These are phyloP conservation scores for Talinum fruticosum DNA, from an alignment of 148 eudicot species.

Conservation along the genomic window DNA sequence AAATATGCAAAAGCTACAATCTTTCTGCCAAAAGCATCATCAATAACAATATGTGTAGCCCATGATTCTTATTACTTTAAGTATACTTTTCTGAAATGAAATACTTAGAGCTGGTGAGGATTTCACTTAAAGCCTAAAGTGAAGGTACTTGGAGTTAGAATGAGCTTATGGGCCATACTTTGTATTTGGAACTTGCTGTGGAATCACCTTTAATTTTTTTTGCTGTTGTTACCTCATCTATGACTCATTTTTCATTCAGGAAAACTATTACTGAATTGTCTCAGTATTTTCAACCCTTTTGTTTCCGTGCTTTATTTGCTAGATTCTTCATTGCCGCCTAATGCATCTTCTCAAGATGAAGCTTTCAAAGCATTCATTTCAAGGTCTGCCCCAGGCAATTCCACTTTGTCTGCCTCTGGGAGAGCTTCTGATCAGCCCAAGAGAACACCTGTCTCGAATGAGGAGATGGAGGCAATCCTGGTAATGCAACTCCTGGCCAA, in stretches of 20 bases:
- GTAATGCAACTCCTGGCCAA: slow-evolving; percentile 30
- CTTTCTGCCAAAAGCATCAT: neutral
- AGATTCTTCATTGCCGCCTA: slow-evolving; percentile 49
- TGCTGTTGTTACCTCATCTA: neutral
- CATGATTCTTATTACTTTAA: neutral
- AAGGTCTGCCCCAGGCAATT: slow-evolving; percentile 39
- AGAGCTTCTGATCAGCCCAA: slow-evolving; percentile 92
- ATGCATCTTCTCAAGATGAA: slow-evolving; percentile 33
- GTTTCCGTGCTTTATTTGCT: slow-evolving; percentile 4
- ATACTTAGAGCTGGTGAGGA: neutral
- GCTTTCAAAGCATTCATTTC: slow-evolving; percentile 45
- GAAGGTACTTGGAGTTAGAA: neutral
- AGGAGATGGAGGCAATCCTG: slow-evolving; percentile 83
- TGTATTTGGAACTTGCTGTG: neutral
- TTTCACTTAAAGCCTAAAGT: neutral
- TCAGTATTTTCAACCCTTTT: neutral
- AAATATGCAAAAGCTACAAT: neutral
- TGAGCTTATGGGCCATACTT: neutral
- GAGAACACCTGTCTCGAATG: slow-evolving; percentile 69
- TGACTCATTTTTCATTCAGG: neutral
- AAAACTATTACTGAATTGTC: neutral
- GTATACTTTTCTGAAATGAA: neutral
- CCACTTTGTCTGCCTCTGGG: slow-evolving; percentile 53
- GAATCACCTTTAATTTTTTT: neutral
- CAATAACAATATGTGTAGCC: neutral